phyloP scores from a whole-genome alignment of 257 asterid species.

The Petrea volubilis region DNA sequence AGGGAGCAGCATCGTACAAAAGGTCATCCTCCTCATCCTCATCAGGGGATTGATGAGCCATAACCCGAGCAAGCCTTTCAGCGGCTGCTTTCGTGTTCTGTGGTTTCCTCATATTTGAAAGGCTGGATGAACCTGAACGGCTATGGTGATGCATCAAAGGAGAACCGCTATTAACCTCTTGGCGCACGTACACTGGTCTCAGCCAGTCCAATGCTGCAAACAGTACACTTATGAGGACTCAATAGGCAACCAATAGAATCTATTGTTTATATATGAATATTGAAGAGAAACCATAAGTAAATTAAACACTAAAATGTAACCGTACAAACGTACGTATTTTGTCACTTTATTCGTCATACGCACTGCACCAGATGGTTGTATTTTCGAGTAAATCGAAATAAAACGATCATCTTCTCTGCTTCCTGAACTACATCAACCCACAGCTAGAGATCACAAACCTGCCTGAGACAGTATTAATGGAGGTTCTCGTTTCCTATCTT shows the following conservation, averaged over 20 bases:
- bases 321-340: not conserved
- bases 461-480: conserved; percentile 8
- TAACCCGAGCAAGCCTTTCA: conserved; percentile 81
- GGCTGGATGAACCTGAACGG: conserved; percentile 54
- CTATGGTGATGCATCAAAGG: conserved; percentile 52
- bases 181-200: conserved; percentile 30
- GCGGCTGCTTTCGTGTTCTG: conserved; percentile 90
- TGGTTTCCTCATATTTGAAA: conserved; percentile 52
- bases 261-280: not conserved
- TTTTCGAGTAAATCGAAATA: conserved; percentile 10
- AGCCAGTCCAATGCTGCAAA: conserved; percentile 26
- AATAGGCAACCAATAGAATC: not conserved
- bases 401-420: conserved; percentile 3
- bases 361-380: not conserved
- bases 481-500: not conserved
- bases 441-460: conserved; percentile 8
- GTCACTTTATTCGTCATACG: not conserved
- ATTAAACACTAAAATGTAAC: no score
- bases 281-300: not conserved
- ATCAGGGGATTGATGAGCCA: conserved; percentile 73
- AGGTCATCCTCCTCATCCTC: conserved; percentile 78
- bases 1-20: conserved; percentile 52
- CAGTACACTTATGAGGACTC: not conserved
- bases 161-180: conserved; percentile 22
- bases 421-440: not conserved